These are phyloP conservation scores for Limonium bicolor DNA, from an alignment of 148 eudicot genomes.

Conservation along the genomic window DNA sequence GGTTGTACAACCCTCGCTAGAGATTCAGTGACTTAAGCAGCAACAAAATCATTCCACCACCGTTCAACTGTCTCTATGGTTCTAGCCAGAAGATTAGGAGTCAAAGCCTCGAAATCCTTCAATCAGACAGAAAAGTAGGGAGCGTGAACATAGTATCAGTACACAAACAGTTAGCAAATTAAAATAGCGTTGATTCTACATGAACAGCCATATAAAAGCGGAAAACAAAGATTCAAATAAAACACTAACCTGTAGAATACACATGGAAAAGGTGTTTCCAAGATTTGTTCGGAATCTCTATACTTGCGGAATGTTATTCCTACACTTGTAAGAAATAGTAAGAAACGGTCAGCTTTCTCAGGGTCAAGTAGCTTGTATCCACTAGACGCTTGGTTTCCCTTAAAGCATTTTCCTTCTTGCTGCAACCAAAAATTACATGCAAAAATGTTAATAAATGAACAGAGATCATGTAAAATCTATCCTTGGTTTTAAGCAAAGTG, in stretches of 20 bases:
- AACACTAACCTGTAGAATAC: conserved; percentile 65
- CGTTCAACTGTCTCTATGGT: conserved; percentile 97
- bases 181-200: neutral
- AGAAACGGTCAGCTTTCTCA: conserved; percentile 69
- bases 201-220: neutral
- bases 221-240: neutral
- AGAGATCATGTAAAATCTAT: no score
- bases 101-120: conserved; percentile 95
- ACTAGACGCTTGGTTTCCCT: no score
- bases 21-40: conserved; percentile 77
- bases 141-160: conserved; percentile 1
- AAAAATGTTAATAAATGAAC: no score
- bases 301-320: conserved; percentile 74
- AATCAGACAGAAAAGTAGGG: conserved; percentile 1
- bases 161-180: conserved; percentile 4
- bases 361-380: conserved; percentile 70
- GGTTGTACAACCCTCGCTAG: conserved; percentile 82
- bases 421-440: no score
- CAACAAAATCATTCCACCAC: conserved; percentile 79
- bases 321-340: conserved; percentile 64
- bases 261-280: conserved; percentile 96
- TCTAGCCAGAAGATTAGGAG: conserved; percentile 91
- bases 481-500: no score
- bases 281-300: conserved; percentile 87
- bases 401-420: no score